Evolutionary conservation across 2,329 filamentous ascomycete genomes (phyloP).

Genomic region (Leptographium lundbergii): DNA sequence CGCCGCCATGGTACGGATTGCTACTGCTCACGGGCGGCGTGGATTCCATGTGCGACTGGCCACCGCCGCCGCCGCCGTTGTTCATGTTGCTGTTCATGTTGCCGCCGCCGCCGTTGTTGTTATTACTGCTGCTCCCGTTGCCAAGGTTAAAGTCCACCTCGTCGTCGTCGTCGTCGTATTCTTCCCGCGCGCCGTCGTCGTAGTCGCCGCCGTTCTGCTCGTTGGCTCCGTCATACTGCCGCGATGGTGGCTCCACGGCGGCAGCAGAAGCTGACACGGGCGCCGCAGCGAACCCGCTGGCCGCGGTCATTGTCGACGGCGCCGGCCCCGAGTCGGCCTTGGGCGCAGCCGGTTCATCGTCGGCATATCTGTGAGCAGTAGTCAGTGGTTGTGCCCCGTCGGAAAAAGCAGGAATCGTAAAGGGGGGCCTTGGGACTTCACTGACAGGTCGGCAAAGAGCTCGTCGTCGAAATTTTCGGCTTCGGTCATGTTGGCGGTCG

Average conservation of each 20-base stretch:
- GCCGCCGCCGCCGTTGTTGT: slow-evolving; percentile 9
- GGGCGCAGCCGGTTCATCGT: slow-evolving; percentile 37
- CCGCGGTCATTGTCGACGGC: neutral
- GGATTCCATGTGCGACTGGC: neutral
- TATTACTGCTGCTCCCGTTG: slow-evolving; percentile 22
- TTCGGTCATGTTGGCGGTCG: slow-evolving; percentile 48
- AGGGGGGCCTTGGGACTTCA: slow-evolving; percentile 12
- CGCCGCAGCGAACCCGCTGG: neutral
- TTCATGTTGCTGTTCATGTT: slow-evolving; percentile 14
- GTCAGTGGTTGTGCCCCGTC: slow-evolving; percentile 6
- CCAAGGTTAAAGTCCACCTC: slow-evolving; percentile 42
- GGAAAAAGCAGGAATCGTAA: neutral
- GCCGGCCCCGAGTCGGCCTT: slow-evolving; percentile 6
- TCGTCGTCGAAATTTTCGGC: slow-evolving; percentile 72
- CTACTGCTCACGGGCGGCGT: slow-evolving; percentile 16
- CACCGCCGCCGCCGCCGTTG: slow-evolving; percentile 2
- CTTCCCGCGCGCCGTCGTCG: slow-evolving; percentile 20
- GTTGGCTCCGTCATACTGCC: slow-evolving; percentile 15
- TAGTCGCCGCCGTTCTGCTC: slow-evolving; percentile 12
- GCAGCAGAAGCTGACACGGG: neutral
- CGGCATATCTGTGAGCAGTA: slow-evolving; percentile 41
- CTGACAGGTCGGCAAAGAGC: slow-evolving; percentile 83
- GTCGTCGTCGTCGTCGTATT: slow-evolving; percentile 37
- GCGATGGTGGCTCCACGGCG: neutral
- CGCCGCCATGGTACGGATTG: neutral